Base-by-base conservation (phyloP, 148 eudicot genomes). In the Fagopyrum homotropicum region DNA sequence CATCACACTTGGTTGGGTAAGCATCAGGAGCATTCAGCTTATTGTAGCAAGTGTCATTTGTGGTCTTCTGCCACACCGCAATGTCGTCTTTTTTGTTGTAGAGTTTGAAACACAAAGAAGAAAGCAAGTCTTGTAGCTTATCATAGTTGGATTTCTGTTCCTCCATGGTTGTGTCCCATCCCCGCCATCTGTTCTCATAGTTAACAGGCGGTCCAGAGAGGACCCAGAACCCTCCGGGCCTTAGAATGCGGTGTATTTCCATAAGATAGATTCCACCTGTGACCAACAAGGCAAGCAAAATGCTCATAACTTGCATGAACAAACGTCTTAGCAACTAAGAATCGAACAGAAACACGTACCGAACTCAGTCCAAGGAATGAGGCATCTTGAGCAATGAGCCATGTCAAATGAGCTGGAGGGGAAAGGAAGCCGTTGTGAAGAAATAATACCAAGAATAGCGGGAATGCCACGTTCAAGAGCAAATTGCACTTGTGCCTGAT, bases 351-450 rank as follows among this genome's bases (percentile, higher is more conserved):
- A 7, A 2, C 46, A 29, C 79, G 16, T 89, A 93, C 98, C 98
- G 77, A 86, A 93, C 83, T 93, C 97, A 2, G 96, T 88, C 98
- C 98, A 93, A 35, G 98, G 98, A 70, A 93, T 93, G 19, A 93
- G 91, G 80, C 98, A 93, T 76, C 98, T 86, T 35, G 98, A 93
- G 89, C 98, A 93, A 76, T 93, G 98, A 77, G 98, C 98, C 96
- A 93, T 89, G 73, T 93, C 98, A 74, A 93, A 93, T 3, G 98
- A 86, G 83, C 83, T 93, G 0, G 98, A 93, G 57, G 98, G 97
- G 80, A 89, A 93, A 75, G 98, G 98, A 84, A 93, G 93, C 40
- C 98, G 72, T 74, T 93, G 96, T 0, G 93, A 88, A 8, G 98
- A 89, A 59, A 93, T 86, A 72, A 93, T 77, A 2, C 98, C 98